Evolutionary conservation across 768 basidiomycete species (phyloP).

Genomic region (Exidia glandulosa): DNA sequence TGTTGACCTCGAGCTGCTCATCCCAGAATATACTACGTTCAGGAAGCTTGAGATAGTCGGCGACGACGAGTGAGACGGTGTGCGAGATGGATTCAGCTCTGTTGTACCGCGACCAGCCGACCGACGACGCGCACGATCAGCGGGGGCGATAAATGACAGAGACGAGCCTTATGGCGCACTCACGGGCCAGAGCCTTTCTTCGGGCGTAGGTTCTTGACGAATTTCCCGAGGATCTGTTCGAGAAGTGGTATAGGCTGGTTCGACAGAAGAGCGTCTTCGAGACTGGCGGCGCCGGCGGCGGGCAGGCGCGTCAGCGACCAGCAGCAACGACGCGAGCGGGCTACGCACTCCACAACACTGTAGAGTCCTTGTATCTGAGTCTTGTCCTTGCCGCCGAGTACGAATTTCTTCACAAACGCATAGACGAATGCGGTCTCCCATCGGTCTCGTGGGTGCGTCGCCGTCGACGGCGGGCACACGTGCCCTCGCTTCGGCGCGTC

Average conservation of each 20-base stretch:
- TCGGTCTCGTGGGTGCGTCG: conserved; percentile 65
- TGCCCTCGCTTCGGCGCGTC: conserved; percentile 33
- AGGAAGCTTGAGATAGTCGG: conserved; percentile 40
- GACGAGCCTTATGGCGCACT: conserved; percentile 24
- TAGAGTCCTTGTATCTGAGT: conserved; percentile 70
- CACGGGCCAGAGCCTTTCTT: conserved; percentile 87
- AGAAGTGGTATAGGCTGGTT: conserved; percentile 55
- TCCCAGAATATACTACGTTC: conserved; percentile 76
- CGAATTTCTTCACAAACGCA: conserved; percentile 72
- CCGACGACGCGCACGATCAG: background rate
- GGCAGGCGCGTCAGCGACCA: background rate
- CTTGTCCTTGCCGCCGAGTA: conserved; percentile 33
- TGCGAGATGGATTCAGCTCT: conserved; percentile 77
- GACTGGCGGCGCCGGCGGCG: conserved; percentile 28
- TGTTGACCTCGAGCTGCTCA: conserved; percentile 50
- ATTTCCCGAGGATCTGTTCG: conserved; percentile 59
- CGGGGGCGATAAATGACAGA: conserved; percentile 28
- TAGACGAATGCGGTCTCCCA: conserved; percentile 86
- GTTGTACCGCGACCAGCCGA: conserved; percentile 22
- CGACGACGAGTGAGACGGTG: conserved; percentile 54
- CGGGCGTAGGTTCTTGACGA: conserved; percentile 73
- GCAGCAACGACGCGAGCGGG: conserved; percentile 9
- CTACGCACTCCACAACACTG: conserved; percentile 71
- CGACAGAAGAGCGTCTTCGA: conserved; percentile 69
- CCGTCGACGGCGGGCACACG: conserved; percentile 45